A percentile compares a stretch with the other conserved stretches of the same genome.
These are phyloP conservation scores for Coniferiporia sulphurascens DNA, from an alignment of 1,284 basidiomycete species.

Conservation along the genomic window DNA sequence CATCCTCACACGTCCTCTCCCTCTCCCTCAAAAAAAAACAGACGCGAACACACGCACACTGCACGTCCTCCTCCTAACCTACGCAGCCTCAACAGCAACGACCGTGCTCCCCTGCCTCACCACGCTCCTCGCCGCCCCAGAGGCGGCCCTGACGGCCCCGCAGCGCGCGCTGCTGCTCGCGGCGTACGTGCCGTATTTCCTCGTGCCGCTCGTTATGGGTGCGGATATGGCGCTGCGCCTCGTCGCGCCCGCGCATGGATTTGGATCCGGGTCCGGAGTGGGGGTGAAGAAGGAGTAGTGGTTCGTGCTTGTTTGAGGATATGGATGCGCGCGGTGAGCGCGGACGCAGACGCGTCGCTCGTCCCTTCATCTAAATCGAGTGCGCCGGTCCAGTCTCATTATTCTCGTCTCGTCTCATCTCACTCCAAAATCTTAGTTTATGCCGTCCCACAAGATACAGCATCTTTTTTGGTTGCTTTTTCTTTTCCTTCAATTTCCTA, in stretches of 20 bases:
- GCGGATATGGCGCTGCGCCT: slow-evolving; percentile 58
- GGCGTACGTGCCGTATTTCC: slow-evolving; percentile 73
- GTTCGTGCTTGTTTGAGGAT: background rate
- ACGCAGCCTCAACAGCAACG: slow-evolving; percentile 74
- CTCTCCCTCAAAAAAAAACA: slow-evolving; percentile 23
- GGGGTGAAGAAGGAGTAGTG: slow-evolving; percentile 14
- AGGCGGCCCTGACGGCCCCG: slow-evolving; percentile 29
- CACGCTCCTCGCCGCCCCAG: slow-evolving; percentile 24
- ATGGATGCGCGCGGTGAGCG: too few relatives aligned
- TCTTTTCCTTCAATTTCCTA: too few relatives aligned
- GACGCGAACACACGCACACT: slow-evolving; percentile 35
- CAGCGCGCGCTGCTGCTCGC: slow-evolving; percentile 54
- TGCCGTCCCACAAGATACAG: too few relatives aligned
- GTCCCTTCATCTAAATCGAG: too few relatives aligned
- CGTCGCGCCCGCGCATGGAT: slow-evolving; percentile 19
- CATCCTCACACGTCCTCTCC: background rate
- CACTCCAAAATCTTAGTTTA: too few relatives aligned
- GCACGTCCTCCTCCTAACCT: slow-evolving; percentile 59
- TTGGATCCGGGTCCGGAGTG: slow-evolving; percentile 24
- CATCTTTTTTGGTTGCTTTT: too few relatives aligned
- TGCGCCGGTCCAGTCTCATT: too few relatives aligned
- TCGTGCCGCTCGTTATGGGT: slow-evolving; percentile 67
- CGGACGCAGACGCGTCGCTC: too few relatives aligned
- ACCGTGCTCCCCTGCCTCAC: slow-evolving; percentile 71
- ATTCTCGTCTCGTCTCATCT: too few relatives aligned